phyloP scores from a whole-genome alignment of 2,329 filamentous ascomycete genomes.

The Epichloe baconii region DNA sequence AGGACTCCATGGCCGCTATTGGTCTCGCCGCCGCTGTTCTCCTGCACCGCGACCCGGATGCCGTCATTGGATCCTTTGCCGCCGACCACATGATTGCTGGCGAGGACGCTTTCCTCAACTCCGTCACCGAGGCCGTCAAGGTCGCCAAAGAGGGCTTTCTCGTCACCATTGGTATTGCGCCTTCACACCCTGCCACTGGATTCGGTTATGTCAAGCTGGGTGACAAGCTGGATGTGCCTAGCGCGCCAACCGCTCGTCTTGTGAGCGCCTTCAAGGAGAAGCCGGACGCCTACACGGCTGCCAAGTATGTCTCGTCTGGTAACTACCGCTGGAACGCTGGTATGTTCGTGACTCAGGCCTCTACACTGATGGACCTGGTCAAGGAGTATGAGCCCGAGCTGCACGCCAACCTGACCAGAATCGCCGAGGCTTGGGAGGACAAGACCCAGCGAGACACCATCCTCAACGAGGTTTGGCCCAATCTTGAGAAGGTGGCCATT shows the following conservation, averaged over 20 bases:
- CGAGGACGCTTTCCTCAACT: constrained; percentile 14
- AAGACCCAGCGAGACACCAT: constrained; percentile 10
- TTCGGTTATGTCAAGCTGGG: constrained; percentile 15
- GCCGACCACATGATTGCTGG: constrained; percentile 17
- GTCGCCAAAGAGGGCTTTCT: constrained; percentile 15
- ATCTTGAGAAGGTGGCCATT: constrained; percentile 14
- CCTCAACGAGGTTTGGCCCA: constrained; percentile 13
- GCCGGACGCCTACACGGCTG: constrained; percentile 15
- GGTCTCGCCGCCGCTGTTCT: constrained; percentile 15
- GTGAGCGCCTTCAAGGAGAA: constrained; percentile 16
- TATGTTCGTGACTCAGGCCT: constrained; percentile 16
- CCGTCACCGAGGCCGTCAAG: constrained; percentile 14
- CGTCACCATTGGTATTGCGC: constrained; percentile 15
- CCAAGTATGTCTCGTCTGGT: constrained; percentile 14
- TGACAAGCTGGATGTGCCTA: constrained; percentile 10
- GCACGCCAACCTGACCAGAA: constrained; percentile 11
- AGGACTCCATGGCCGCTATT: constrained; percentile 16
- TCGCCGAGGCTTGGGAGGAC: constrained; percentile 14
- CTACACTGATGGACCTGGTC: constrained; percentile 14
- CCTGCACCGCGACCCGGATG: constrained; percentile 12
- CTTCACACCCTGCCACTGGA: constrained; percentile 15
- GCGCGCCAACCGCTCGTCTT: constrained; percentile 12
- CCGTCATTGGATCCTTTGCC: constrained; percentile 15
- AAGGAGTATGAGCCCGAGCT: constrained; percentile 13
- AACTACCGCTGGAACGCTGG: constrained; percentile 17